Evolutionary conservation across 371 early-diverging fungal genomes (phyloP), one percentile per base, ranked within the genome.

Genomic region (Haplosporangium sp.): DNA sequence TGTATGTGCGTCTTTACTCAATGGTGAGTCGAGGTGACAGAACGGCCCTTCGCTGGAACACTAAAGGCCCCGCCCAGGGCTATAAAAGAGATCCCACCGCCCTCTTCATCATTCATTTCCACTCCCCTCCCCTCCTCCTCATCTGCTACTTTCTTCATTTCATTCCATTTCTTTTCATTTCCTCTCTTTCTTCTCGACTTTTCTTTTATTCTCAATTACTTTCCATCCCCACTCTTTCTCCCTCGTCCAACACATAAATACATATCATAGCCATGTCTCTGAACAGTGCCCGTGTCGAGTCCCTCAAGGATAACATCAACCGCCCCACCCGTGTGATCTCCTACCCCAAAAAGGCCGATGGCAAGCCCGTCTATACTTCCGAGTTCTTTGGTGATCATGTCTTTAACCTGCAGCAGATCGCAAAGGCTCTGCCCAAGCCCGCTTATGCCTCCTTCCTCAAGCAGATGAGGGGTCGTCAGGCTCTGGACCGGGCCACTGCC

Each of bases 301-400:
- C 82, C 56, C 70, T 87, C 52, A 77, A 83, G 7, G 83, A 86
- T 45, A 85, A 83, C 46, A 84, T 87, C 54, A 76, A 81, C 42
- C 82, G 84, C 50, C 81, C 86, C 61, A 83, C 83, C 63, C 92
- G 94, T 61, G 73, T 73, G 64, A 88, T 93, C 81, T 84, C 87
- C 52, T 95, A 93, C 86, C 93, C 96, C 58, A 83, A 83, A 82
- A 74, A 80, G 71, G 74, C 83, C 55, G 87, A 89, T 72, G 93
- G 94, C 54, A 88, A 82, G 67, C 87, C 91, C 56, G 76, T 90
- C 81, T 87, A 92, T 82, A 85, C 93, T 57, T 96, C 97, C 37
- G 97, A 96, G 81, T 86, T 95, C 74, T 99, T 89, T 82, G 96
- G 94, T 45, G 86, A 92, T 81, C 94, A 96, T 80, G 98, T 99